A percentile compares a stretch with the other conserved stretches of the same genome.
Conservation (phyloP, 2,329 filamentous ascomycete species). For the Cadophora gregata region DNA sequence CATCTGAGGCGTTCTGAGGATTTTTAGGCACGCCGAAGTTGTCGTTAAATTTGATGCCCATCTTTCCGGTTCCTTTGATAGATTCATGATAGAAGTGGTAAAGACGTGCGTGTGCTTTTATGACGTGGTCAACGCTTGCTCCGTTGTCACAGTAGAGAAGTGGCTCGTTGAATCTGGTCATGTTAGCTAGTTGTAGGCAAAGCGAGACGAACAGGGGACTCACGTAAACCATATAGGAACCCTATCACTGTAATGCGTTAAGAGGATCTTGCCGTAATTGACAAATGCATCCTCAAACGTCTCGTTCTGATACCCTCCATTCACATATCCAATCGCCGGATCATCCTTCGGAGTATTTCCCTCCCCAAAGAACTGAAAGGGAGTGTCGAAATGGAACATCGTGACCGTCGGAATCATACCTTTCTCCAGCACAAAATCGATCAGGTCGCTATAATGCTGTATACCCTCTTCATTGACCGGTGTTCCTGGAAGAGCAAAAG, state of each 20-base stretch:
- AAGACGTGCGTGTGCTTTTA: constrained; percentile 54
- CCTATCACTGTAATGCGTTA: constrained; percentile 56
- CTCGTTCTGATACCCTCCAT: constrained; percentile 47
- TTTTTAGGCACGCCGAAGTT: constrained; percentile 57
- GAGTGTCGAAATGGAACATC: constrained; percentile 56
- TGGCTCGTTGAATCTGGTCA: constrained; percentile 55
- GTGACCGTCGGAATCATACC: constrained; percentile 56
- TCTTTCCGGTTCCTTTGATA: constrained; percentile 54
- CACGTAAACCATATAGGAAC: constrained; percentile 57
- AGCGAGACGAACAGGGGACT: background rate
- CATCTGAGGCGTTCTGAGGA: constrained; percentile 35
- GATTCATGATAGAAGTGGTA: constrained; percentile 60
- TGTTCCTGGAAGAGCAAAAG: constrained; percentile 55
- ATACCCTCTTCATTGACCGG: constrained; percentile 57
- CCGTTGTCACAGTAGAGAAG: constrained; percentile 50
- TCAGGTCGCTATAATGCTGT: constrained; percentile 58
- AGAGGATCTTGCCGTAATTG: constrained; percentile 56
- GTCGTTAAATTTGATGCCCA: constrained; percentile 50
- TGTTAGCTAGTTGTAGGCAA: background rate
- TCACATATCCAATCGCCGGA: constrained; percentile 36
- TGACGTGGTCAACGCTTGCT: constrained; percentile 38
- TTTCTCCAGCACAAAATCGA: constrained; percentile 54
- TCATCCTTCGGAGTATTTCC: constrained; percentile 19
- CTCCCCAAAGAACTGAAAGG: constrained; percentile 53
- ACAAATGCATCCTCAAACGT: constrained; percentile 56